A percentile compares a stretch with the other conserved stretches of the same genome.
phyloP scores from a whole-genome alignment of 1,284 basidiomycete genomes.

The Pseudozyma sp. region DNA sequence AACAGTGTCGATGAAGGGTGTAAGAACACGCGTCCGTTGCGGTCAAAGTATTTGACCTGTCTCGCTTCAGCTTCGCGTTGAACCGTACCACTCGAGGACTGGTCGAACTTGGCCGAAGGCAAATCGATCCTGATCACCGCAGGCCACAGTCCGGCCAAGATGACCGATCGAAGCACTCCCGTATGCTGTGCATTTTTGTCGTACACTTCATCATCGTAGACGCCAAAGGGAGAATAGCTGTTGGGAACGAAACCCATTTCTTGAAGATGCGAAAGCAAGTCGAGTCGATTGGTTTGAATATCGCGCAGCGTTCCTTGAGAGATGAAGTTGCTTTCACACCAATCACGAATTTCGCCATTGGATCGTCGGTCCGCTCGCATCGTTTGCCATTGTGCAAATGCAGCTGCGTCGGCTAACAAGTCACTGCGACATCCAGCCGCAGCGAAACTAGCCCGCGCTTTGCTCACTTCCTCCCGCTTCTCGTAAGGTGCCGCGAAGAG shows the following conservation, averaged over 20 bases:
- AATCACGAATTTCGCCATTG: constrained; percentile 73
- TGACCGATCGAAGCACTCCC: constrained; percentile 55
- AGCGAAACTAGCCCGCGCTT: constrained; percentile 66
- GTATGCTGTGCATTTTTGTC: constrained; percentile 50
- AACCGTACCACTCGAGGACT: constrained; percentile 61
- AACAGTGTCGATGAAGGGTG: constrained; percentile 90
- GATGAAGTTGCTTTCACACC: constrained; percentile 91
- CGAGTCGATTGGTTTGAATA: constrained; percentile 80
- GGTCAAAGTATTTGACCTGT: constrained; percentile 62
- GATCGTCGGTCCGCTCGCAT: constrained; percentile 74
- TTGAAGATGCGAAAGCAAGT: constrained; percentile 80
- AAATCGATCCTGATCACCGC: constrained; percentile 71
- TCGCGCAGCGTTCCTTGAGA: constrained; percentile 82
- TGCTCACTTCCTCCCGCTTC: constrained; percentile 81
- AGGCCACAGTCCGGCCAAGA: constrained; percentile 69
- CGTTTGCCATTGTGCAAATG: constrained; percentile 78
- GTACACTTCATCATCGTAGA: constrained; percentile 67
- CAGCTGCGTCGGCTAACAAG: constrained; percentile 82
- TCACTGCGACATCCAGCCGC: constrained; percentile 82
- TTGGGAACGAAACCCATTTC: constrained; percentile 78
- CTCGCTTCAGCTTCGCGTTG: constrained; percentile 59
- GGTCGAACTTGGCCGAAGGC: constrained; percentile 61
- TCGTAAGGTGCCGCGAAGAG: constrained; percentile 85
- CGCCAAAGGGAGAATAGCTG: constrained; percentile 54
- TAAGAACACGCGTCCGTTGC: constrained; percentile 77